These are phyloP conservation scores for Paramecium biaurelia DNA, from an alignment of 73 alveolate species.

Conservation along the genomic window DNA sequence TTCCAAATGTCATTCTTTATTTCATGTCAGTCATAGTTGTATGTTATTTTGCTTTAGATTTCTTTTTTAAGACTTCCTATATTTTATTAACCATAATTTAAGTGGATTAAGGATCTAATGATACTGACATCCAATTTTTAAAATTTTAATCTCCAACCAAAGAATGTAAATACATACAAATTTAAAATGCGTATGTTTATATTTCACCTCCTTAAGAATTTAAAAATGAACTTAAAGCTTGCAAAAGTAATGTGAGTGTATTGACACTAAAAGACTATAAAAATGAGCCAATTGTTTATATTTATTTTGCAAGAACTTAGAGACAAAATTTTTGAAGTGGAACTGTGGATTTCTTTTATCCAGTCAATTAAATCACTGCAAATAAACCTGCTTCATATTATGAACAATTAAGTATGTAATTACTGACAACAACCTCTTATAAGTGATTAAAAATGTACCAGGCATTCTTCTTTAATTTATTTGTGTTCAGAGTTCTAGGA, in stretches of 20 bases:
- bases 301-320: background rate
- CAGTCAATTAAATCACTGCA: conserved; percentile 16
- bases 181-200: conserved; percentile 15
- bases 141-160: conserved; percentile 23
- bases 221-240: background rate
- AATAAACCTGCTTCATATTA: background rate
- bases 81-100: background rate
- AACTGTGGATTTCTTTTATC: background rate
- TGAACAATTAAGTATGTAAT: conserved; percentile 18
- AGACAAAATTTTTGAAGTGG: background rate
- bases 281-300: background rate
- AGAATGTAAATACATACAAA: background rate
- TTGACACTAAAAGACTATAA: background rate
- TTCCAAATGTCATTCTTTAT: conserved; percentile 22
- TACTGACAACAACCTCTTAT: background rate
- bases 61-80: background rate
- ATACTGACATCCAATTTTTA: conserved; percentile 30
- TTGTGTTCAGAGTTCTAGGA: conserved; percentile 18
- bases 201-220: background rate
- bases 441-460: background rate
- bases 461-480: conserved; percentile 7
- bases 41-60: conserved; percentile 11
- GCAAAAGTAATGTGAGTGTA: background rate
- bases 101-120: background rate
- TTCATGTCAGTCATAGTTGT: conserved; percentile 4